Evolutionary conservation across 768 basidiomycete species (phyloP).

Genomic region (Punctularia strigosozonata): DNA sequence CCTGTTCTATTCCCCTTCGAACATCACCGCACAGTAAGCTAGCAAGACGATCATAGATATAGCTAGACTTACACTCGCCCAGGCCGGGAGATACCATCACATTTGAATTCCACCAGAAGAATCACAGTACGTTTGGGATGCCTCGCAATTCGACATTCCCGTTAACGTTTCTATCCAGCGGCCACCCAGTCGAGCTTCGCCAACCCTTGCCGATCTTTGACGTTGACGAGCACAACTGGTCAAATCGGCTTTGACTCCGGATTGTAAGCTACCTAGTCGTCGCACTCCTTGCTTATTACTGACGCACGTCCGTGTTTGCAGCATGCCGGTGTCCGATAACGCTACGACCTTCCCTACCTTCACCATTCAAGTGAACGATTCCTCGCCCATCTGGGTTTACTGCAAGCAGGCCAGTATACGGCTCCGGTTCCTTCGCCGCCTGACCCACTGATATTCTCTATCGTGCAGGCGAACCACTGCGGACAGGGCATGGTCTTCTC

Average conservation of each 20-base stretch:
- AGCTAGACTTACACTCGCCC: too few species aligned
- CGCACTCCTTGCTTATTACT: background rate
- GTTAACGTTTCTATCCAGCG: too few species aligned
- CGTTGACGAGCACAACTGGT: conserved; percentile 31
- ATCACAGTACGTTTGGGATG: conserved; percentile 15
- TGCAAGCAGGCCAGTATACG: too few species aligned
- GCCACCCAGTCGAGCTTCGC: conserved; percentile 25
- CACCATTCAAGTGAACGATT: conserved; percentile 43
- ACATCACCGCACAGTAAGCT: conserved; percentile 24
- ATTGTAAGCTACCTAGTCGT: conserved; percentile 16
- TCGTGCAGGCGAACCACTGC: conserved; percentile 38
- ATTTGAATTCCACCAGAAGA: conserved; percentile 28
- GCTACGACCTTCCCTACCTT: conserved; percentile 39
- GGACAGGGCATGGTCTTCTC: conserved; percentile 50
- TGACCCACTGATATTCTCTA: too few species aligned
- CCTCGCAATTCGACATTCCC: too few species aligned
- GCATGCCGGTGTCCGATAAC: conserved; percentile 35
- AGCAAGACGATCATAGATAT: too few species aligned
- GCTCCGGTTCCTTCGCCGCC: too few species aligned
- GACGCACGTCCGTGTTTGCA: conserved; percentile 4
- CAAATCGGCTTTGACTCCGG: conserved; percentile 27
- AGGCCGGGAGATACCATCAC: conserved; percentile 25
- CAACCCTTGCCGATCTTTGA: conserved; percentile 24
- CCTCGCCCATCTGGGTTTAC: conserved; percentile 43
- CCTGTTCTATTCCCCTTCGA: conserved; percentile 19